These are phyloP conservation scores for Scutellospora calospora DNA, from an alignment of 371 early-diverging fungal species.

Conservation along the genomic window DNA sequence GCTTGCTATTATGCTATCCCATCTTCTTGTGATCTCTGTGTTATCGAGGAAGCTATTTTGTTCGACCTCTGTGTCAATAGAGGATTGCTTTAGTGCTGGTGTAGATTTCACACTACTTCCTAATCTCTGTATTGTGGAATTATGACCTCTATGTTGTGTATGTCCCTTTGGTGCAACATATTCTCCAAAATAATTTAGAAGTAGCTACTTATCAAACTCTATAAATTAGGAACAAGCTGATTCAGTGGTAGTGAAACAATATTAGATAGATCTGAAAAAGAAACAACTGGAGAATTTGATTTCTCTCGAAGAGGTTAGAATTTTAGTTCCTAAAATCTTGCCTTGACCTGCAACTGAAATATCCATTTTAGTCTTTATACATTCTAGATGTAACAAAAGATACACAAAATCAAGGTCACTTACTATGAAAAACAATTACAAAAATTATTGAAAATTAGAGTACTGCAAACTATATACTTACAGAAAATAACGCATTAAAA, in stretches of 20 bases:
- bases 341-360: neutral
- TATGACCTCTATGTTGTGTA: slow-evolving; percentile 4
- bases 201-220: neutral
- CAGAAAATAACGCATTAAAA: slow-evolving; percentile 19
- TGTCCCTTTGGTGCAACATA: slow-evolving; percentile 27
- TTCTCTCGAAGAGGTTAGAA: slow-evolving; percentile 23
- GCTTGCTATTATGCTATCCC: too few species aligned
- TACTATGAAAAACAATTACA: slow-evolving; percentile 31
- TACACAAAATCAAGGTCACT: slow-evolving; percentile 8
- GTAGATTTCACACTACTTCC: slow-evolving; percentile 33
- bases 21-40: too few species aligned
- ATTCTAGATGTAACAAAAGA: slow-evolving; percentile 25
- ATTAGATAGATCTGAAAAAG: slow-evolving; percentile 16
- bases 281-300: slow-evolving; percentile 12
- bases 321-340: slow-evolving; percentile 22
- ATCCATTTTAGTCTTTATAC: neutral
- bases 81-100: slow-evolving; percentile 26
- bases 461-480: slow-evolving; percentile 21
- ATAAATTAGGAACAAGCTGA: slow-evolving; percentile 25
- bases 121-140: slow-evolving; percentile 26
- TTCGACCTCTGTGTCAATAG: slow-evolving; percentile 17
- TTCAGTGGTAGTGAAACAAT: slow-evolving; percentile 13
- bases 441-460: slow-evolving; percentile 9
- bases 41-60: slow-evolving; percentile 6
- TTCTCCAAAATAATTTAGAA: too few species aligned